Conservation (phyloP, 768 basidiomycete species). For the Russula vinacea region DNA sequence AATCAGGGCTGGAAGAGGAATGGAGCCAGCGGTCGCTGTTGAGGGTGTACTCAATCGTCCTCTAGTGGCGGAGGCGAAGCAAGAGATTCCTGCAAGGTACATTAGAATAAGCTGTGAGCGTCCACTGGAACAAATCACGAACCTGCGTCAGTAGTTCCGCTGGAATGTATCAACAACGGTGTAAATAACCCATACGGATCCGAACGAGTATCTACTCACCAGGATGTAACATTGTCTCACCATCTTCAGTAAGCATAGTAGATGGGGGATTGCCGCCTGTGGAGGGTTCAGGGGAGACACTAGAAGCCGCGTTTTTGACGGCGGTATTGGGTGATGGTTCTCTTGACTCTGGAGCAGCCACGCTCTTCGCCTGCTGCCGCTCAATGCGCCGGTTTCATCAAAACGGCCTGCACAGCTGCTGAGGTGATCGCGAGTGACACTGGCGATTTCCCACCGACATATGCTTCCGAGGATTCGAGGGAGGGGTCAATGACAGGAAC, state of each 20-base stretch:
- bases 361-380: conserved; percentile 11
- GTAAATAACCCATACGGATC: conserved; percentile 19
- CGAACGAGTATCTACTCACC: conserved; percentile 42
- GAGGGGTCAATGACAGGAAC: conserved; percentile 42
- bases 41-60: conserved; percentile 25
- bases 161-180: conserved; percentile 29
- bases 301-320: not conserved
- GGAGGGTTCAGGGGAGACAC: conserved; percentile 34
- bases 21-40: not conserved
- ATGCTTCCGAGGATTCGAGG: conserved; percentile 34
- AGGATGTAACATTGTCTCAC: conserved; percentile 65
- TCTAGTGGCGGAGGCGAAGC: conserved; percentile 64
- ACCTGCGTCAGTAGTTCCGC: conserved; percentile 66
- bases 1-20: not conserved
- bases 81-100: conserved; percentile 51
- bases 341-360: conserved; percentile 4
- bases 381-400: conserved; percentile 37
- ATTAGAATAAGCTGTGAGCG: conserved; percentile 24
- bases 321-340: conserved; percentile 11
- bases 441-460: conserved; percentile 16
- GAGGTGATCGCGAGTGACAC: conserved; percentile 31
- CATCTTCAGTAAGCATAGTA: conserved; percentile 57
- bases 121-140: conserved; percentile 29
- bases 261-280: conserved; percentile 46
- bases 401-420: conserved; percentile 39